Base-by-base conservation (phyloP, 208 protist genomes). In the Jaenimonas drosophilae region DNA sequence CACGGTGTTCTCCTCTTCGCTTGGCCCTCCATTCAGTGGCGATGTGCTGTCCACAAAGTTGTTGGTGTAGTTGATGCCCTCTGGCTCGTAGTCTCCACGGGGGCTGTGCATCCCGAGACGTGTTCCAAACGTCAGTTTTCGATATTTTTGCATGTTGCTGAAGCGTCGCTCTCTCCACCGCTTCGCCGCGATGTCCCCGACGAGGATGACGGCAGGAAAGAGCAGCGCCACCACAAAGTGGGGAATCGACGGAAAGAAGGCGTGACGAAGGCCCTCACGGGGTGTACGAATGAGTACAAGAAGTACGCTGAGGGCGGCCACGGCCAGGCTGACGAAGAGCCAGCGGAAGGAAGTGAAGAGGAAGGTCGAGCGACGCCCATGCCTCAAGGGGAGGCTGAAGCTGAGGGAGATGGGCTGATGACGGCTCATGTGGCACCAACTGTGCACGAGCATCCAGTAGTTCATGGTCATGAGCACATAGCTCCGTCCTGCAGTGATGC, bases 71-170 rank as follows among this genome's bases (percentile, higher is more conserved):
- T 64, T 70, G 17, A 70, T 54, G 1, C 76, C 70, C 40, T 93
- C 79, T 23, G 80, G 82, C 45, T 92, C 83, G 52, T 95, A 90
- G 49, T 95, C 88, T 0, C 88, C 88, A 24, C 84, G 64, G 3
- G 88, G 88, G 2, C 77, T 89, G 64, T 95, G 88, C 88, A 95
- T 95, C 29, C 88, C 88, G 2, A 95, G 71, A 1, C 84, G 80
- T 6, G 88, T 95, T 19, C 79, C 84, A 60, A 88, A 95, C 29
- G 69, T 80, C 19, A 95, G 54, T 31, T 85, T 79, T 28, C 80
- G 70, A 33, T 88, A 95, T 45, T 89, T 90, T 38, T 95, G 88
- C 81, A 88, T 92, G 27, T 78, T 70, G 26, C 37, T 80, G 54
- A 83, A 92, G 14, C 78, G 70, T 40, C 59, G 64, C 52, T 67